A percentile compares a stretch with the other conserved stretches of the same genome.
Conservation (phyloP, 345 rosid species). For the Clarkia xantiana region DNA sequence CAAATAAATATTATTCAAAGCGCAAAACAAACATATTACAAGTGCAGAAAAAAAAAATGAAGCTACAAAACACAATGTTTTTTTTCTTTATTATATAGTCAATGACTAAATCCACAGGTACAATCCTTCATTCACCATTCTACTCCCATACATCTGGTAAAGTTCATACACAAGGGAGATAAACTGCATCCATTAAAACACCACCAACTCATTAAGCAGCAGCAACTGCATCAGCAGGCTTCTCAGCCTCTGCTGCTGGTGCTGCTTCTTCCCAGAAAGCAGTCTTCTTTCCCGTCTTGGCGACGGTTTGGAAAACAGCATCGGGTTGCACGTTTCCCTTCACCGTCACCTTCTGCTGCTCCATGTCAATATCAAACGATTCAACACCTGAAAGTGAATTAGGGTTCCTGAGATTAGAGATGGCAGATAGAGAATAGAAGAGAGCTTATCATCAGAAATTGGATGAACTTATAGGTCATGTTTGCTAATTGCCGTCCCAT, state of each 20-base stretch:
- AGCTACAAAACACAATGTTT: no score
- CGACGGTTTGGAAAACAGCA: constrained; percentile 59
- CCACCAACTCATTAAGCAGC: constrained; percentile 13
- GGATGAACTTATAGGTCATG: no score
- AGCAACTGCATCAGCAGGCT: constrained; percentile 11
- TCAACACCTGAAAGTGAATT: constrained; percentile 48
- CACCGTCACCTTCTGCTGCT: constrained; percentile 78
- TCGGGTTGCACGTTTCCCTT: constrained; percentile 76
- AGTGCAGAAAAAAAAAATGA: no score
- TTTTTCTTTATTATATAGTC: background rate
- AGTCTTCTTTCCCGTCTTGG: constrained; percentile 74
- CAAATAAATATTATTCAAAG: no score
- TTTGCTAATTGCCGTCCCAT: no score
- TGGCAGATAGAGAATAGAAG: background rate
- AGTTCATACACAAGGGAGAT: no score
- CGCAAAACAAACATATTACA: no score
- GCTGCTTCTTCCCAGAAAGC: constrained; percentile 63
- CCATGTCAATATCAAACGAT: constrained; percentile 53
- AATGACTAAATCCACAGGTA: background rate
- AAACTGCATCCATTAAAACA: background rate
- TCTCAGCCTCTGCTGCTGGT: constrained; percentile 11
- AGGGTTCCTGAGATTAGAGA: background rate
- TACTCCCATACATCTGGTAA: no score
- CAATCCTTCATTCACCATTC: no score
- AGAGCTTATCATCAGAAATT: background rate